phyloP scores from a whole-genome alignment of 1,284 basidiomycete genomes.

The Trichosporon ovoides region DNA sequence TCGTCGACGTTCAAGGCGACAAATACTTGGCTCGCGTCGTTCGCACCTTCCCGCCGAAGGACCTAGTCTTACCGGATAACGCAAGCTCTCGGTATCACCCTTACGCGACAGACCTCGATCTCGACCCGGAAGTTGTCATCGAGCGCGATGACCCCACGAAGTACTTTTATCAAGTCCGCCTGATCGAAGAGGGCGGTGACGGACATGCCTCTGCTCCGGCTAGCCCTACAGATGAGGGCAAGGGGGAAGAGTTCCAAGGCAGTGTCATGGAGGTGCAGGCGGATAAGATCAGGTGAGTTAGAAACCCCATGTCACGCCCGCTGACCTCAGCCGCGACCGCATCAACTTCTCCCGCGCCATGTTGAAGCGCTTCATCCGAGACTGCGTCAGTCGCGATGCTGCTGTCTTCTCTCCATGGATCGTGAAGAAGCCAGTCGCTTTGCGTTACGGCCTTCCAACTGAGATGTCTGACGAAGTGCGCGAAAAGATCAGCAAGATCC shows the following conservation, averaged over 20 bases:
- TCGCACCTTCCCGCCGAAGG: slow-evolving; percentile 31
- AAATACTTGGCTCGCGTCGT: slow-evolving; percentile 56
- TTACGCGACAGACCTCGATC: slow-evolving; percentile 72
- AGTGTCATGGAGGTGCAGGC: slow-evolving; percentile 76
- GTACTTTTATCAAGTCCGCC: slow-evolving; percentile 83
- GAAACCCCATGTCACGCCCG: neutral
- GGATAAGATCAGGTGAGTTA: slow-evolving; percentile 66
- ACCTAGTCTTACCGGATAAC: slow-evolving; percentile 51
- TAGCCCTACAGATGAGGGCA: slow-evolving; percentile 29
- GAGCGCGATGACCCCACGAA: slow-evolving; percentile 68
- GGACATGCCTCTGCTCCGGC: neutral
- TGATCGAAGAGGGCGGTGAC: slow-evolving; percentile 50
- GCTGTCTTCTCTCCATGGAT: slow-evolving; percentile 94
- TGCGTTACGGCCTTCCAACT: slow-evolving; percentile 72
- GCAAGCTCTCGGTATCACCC: slow-evolving; percentile 42
- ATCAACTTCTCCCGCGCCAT: slow-evolving; percentile 94
- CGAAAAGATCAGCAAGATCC: slow-evolving; percentile 67
- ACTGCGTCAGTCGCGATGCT: slow-evolving; percentile 84
- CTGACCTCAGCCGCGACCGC: slow-evolving; percentile 72
- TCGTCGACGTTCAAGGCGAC: slow-evolving; percentile 74
- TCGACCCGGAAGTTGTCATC: slow-evolving; percentile 65
- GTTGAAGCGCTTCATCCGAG: slow-evolving; percentile 88
- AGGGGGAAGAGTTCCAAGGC: slow-evolving; percentile 49
- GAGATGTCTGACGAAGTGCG: slow-evolving; percentile 78
- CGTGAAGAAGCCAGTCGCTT: slow-evolving; percentile 77